Percentiles rank a stretch among this genome's conserved stretches.
These are phyloP conservation scores for Mediolabrus comicus DNA, from an alignment of 108 stramenopile species.

Conservation along the genomic window DNA sequence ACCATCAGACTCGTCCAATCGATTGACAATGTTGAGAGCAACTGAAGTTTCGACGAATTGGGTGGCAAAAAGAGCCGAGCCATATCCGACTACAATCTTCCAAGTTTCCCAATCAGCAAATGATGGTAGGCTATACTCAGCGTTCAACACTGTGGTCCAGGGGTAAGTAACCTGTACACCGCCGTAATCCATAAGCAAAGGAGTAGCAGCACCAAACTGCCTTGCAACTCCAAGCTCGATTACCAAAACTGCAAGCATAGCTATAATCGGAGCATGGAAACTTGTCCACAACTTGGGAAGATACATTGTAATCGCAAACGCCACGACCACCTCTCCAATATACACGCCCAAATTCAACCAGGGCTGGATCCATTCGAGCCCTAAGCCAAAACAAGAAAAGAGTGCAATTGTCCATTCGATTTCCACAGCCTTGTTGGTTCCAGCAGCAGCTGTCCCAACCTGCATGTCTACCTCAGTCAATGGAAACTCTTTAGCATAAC, in stretches of 20 bases:
- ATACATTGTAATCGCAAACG: conserved; percentile 12
- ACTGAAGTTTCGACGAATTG: conserved; percentile 40
- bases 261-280: conserved; percentile 30
- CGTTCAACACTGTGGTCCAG: conserved; percentile 25
- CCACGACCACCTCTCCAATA: conserved; percentile 11
- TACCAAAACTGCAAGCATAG: conserved; percentile 13
- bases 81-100: conserved; percentile 31
- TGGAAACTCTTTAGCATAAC: conserved; percentile 42
- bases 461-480: conserved; percentile 15
- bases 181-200: conserved; percentile 41
- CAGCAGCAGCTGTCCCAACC: conserved; percentile 4
- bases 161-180: conserved; percentile 25
- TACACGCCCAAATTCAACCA: conserved; percentile 19
- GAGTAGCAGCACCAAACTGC: conserved; percentile 25
- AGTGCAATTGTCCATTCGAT: conserved; percentile 27
- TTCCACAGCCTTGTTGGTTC: conserved; percentile 12
- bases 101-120: conserved; percentile 28
- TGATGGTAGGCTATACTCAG: conserved; percentile 21
- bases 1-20: conserved; percentile 32
- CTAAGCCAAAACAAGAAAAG: conserved; percentile 19
- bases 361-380: conserved; percentile 31
- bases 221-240: conserved; percentile 31
- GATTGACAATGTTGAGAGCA: conserved; percentile 42
- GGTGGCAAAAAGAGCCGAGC: conserved; percentile 32
- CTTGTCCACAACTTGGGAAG: conserved; percentile 22